These are phyloP conservation scores for Penicillium sclerotiorum DNA, from an alignment of 2,329 filamentous ascomycete genomes.

Conservation along the genomic window DNA sequence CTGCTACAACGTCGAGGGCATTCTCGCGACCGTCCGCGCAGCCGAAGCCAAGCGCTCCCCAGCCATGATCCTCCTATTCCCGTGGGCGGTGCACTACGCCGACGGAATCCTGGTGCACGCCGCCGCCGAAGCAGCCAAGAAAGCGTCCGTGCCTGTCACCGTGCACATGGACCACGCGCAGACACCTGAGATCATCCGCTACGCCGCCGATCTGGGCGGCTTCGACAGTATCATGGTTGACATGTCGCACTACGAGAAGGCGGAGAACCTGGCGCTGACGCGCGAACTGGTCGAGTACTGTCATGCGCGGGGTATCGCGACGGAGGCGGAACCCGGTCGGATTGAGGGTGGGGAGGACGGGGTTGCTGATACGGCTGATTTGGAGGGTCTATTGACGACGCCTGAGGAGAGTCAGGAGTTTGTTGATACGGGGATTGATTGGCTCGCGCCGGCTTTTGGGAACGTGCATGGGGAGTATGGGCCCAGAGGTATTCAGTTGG, in stretches of 20 bases:
- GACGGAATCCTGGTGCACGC: slow-evolving; percentile 58
- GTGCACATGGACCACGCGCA: slow-evolving; percentile 70
- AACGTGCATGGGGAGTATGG: slow-evolving; percentile 78
- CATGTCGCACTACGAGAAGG: slow-evolving; percentile 73
- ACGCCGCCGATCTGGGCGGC: slow-evolving; percentile 61
- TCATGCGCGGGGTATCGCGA: slow-evolving; percentile 66
- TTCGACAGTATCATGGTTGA: slow-evolving; percentile 79
- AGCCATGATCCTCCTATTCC: slow-evolving; percentile 72
- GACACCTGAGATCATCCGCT: slow-evolving; percentile 62
- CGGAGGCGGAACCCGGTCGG: slow-evolving; percentile 70
- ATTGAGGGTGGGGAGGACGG: slow-evolving; percentile 77
- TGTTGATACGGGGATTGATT: slow-evolving; percentile 70
- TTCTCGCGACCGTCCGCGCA: slow-evolving; percentile 68
- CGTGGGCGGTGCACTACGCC: slow-evolving; percentile 71
- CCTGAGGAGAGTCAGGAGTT: slow-evolving; percentile 71
- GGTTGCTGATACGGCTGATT: slow-evolving; percentile 66
- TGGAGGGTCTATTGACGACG: slow-evolving; percentile 67
- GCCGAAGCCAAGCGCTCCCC: slow-evolving; percentile 69
- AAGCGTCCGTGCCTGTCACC: slow-evolving; percentile 61
- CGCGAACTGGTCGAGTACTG: slow-evolving; percentile 65
- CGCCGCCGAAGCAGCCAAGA: slow-evolving; percentile 59
- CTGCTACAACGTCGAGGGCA: slow-evolving; percentile 71
- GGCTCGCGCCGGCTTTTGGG: slow-evolving; percentile 73
- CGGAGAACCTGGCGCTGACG: slow-evolving; percentile 68
- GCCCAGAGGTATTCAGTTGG: slow-evolving; percentile 62